Base-by-base conservation (phyloP, 139 green algal genomes). In the Picochlorum sp. region DNA sequence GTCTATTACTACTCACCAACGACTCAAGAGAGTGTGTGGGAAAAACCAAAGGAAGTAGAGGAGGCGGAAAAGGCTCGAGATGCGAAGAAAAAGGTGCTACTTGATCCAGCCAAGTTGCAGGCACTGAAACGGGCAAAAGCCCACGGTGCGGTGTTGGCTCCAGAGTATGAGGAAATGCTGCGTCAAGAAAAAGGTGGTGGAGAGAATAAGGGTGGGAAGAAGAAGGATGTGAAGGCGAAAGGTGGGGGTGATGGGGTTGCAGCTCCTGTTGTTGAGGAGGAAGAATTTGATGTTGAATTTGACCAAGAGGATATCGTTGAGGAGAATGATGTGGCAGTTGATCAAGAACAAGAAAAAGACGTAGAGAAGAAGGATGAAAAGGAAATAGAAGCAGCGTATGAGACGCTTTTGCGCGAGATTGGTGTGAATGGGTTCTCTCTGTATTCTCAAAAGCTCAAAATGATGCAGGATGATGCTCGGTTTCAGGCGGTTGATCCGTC, bases 1-100 rank as follows among this genome's bases (percentile, higher is more conserved):
- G 77, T 76, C 11, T 96, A 95, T 51, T 96, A 83, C 65, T 87
- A 86, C 79, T 81, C 89, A 55, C 38, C 64, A 1, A 54, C 65
- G 1, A 74, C 47, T 4, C 21, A 72, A 51, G 71, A 84, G 54
- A 87, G 79, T 4, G 72, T 68, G 2, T 89, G 83, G 83, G 57
- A 77, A 14, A 63, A 78, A 10, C 83, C 83, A 0, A 23, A 47
- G 28, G 79, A 86, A 38, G 78, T 85, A 41, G 58, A 31, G 20
- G 59, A 72, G 26, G 45, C 57, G 6, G 30, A 41, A 28, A 26
- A 41, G 6, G 50, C 24, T 56, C 24, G 54, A 41, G 20, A 45
- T 57, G 54, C 37, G 23, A 45, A 59, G 16, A 20, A 20, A 20
- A 54, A 54, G n/a, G n/a, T 54, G n/a, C 18, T 54, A 54, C 51